phyloP scores from a whole-genome alignment of 768 basidiomycete genomes.

The Rhizopogon vinicolor region DNA sequence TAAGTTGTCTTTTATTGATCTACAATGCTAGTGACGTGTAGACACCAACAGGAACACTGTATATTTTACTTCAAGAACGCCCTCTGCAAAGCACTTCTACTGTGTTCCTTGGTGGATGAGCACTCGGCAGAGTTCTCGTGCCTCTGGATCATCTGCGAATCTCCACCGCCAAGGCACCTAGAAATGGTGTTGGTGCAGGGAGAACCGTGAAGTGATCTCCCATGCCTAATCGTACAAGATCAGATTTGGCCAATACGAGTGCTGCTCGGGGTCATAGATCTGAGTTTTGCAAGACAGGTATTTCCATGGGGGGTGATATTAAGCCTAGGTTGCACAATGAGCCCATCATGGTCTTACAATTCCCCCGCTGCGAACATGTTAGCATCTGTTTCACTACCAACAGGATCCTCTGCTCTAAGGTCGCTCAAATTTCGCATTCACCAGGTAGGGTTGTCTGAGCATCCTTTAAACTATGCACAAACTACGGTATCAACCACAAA shows the following conservation, averaged over 20 bases:
- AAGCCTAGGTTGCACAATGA: constrained; percentile 3
- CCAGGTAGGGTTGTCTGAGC: constrained; percentile 84
- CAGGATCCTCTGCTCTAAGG: constrained; percentile 86
- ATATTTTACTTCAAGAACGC: constrained; percentile 97
- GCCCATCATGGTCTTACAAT: constrained; percentile 53
- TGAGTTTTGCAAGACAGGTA: constrained; percentile 91
- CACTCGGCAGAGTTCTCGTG: constrained; percentile 57
- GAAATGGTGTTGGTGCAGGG: constrained; percentile 76
- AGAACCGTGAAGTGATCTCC: constrained; percentile 74
- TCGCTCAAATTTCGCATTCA: constrained; percentile 80
- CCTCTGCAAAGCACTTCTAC: constrained; percentile 76
- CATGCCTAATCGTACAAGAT: constrained; percentile 77
- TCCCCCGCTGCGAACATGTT: constrained; percentile 59
- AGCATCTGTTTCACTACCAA: constrained; percentile 75
- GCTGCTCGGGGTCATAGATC: constrained; percentile 65
- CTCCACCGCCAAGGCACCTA: constrained; percentile 85
- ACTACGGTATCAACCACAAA: constrained; percentile 83
- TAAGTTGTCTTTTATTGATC: constrained; percentile 14
- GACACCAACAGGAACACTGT: constrained; percentile 94
- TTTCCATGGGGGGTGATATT: constrained; percentile 44
- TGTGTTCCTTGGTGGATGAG: constrained; percentile 76
- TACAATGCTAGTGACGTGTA: constrained; percentile 44
- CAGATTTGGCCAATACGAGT: constrained; percentile 90
- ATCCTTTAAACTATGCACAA: constrained; percentile 92
- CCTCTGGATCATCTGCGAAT: constrained; percentile 65